Conservation (phyloP, 805 yeast species). For the Starmerella potacharoeniae region DNA sequence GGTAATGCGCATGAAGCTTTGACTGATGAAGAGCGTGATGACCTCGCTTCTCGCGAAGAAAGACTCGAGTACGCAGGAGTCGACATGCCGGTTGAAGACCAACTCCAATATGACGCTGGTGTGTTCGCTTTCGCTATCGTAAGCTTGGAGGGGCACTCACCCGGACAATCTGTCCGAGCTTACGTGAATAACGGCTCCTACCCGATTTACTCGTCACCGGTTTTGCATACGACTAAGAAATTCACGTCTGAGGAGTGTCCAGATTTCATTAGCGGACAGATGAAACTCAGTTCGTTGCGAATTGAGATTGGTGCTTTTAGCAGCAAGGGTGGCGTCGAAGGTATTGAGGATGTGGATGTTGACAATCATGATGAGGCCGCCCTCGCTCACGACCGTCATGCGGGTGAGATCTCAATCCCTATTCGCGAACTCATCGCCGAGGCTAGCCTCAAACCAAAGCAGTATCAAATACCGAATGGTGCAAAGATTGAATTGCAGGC, state of each 20-base stretch:
- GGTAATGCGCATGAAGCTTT: slow-evolving; percentile 14
- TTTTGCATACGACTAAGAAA: slow-evolving; percentile 35
- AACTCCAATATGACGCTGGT: slow-evolving; percentile 57
- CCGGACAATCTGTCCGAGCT: slow-evolving; percentile 56
- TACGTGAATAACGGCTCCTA: slow-evolving; percentile 68
- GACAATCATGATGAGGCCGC: slow-evolving; percentile 30
- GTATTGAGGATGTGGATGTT: slow-evolving; percentile 13
- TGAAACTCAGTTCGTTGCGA: slow-evolving; percentile 18
- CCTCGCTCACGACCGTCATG: slow-evolving; percentile 12
- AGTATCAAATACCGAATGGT: slow-evolving; percentile 16
- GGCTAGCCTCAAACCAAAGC: slow-evolving; percentile 19
- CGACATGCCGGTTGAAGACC: slow-evolving; percentile 34
- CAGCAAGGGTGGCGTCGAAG: slow-evolving; percentile 7
- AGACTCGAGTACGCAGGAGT: slow-evolving; percentile 27
- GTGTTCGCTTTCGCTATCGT: slow-evolving; percentile 54
- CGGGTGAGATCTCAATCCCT: slow-evolving; percentile 41
- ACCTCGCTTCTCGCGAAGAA: slow-evolving; percentile 21
- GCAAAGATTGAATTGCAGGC: slow-evolving; percentile 18
- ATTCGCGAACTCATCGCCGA: slow-evolving; percentile 26
- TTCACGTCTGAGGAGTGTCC: slow-evolving; percentile 21
- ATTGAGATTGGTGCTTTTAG: slow-evolving; percentile 20
- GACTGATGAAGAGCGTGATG: slow-evolving; percentile 28
- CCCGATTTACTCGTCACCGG: slow-evolving; percentile 48
- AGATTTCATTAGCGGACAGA: slow-evolving; percentile 24
- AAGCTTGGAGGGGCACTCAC: slow-evolving; percentile 15